Evolutionary conservation across 2,329 filamentous ascomycete genomes (phyloP), one percentile per base, ranked within the genome.

Genomic region (Penicillium decumbens): DNA sequence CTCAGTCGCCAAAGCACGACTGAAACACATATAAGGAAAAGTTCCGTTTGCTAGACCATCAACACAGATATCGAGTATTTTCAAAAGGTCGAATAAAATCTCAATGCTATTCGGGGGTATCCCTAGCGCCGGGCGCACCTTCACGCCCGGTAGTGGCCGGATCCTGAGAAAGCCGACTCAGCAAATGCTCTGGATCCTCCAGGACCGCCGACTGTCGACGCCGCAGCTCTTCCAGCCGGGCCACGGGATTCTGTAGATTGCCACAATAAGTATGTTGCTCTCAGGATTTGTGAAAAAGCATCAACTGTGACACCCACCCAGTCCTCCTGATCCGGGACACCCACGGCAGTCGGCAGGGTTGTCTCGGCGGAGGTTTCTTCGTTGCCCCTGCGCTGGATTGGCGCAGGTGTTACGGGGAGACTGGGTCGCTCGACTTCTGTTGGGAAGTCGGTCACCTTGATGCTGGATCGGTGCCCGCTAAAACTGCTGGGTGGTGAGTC

Each of bases 321-420:
- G 71, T 95, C 89, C 67, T 82, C 80, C 79, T 95, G 91, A 69
- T 82, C 78, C 54, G 91, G 90, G 56, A 95, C 90, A 44, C 89
- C 91, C 67, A 88, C 82, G 43, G 91, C 90, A 57, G 77, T 76
- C 54, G 89, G 89, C 59, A 95, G 76, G 63, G 78, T 76, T 55
- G 49, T 52, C 10, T 46, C 49, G 18, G 50, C 44, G 33, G 54
- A 53, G 43, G 48, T 44, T 27, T 52, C 50, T 25, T 49, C 75
- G 44, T 80, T 83, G 85, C 84, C 89, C 67, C 86, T 25, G 40
- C 87, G 43, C 55, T 81, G 80, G 60, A 92, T 79, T 13, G 90
- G 89, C 12, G 89, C 89, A 1, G 91, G 91, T 8, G 91, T 96
- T 30, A 95, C 91, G 4, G 92, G 90, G 50, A 96, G 77, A 68